Evolutionary conservation across 805 yeast genomes (phyloP), one percentile per base, ranked within the genome.

Genomic region (Metschnikowia anglica): DNA sequence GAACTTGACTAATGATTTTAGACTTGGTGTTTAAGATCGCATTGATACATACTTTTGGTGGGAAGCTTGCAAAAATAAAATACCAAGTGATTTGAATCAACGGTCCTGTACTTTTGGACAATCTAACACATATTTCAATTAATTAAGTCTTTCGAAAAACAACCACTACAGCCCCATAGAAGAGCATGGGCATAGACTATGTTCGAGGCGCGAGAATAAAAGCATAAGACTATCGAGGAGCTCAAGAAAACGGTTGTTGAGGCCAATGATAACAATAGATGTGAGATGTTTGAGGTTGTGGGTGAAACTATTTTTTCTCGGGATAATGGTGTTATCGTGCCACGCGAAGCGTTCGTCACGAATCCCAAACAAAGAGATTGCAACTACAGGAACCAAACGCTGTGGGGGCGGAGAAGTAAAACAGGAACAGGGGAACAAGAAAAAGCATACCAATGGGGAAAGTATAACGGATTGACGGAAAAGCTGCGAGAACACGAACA

Each of bases 1-100:
- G 43, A 55, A 53, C 48, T 53, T 60, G 48, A 33, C 31, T 33
- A 29, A 34, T 7, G 39, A 41, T 9, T 41, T 27, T 30, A 34
- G 19, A 23, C 32, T 15, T 7, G 25, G 27, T 15, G 48, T 40
- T 6, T 44, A 34, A 39, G 19, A n/a, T n/a, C n/a, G n/a, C n/a
- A n/a, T n/a, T n/a, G n/a, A n/a, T n/a, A n/a, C n/a, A n/a, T n/a
- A n/a, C n/a, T n/a, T n/a, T n/a, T n/a, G n/a, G n/a, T n/a, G n/a
- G n/a, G n/a, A n/a, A n/a, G n/a, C n/a, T n/a, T n/a, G n/a, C n/a
- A n/a, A n/a, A n/a, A n/a, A n/a, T n/a, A n/a, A n/a, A n/a, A n/a
- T n/a, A n/a, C n/a, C n/a, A n/a, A n/a, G n/a, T n/a, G n/a, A n/a
- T n/a, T n/a, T n/a, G n/a, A n/a, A n/a, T n/a, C n/a, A n/a, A n/a